Evolutionary conservation across 2,329 filamentous ascomycete species (phyloP).

Genomic region (Fusarium lateritium): DNA sequence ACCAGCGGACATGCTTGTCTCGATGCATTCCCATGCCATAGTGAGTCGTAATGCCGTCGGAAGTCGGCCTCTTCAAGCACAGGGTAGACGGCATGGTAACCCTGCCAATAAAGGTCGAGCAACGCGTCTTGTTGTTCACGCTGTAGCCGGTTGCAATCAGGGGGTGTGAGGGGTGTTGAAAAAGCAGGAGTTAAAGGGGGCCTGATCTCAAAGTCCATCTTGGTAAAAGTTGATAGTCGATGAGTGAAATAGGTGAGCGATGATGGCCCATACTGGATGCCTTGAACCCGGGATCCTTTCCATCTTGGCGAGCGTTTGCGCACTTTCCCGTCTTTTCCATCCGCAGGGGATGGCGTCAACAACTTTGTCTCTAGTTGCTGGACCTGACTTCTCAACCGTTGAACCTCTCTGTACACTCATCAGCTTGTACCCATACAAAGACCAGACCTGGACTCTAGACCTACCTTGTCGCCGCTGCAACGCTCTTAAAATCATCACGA

Average conservation of each 20-base stretch:
- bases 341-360: slow-evolving; percentile 2
- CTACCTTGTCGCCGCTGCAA: slow-evolving; percentile 46
- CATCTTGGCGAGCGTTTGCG: slow-evolving; percentile 10
- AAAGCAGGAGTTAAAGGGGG: not conserved
- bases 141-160: slow-evolving; percentile 47
- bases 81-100: slow-evolving; percentile 59
- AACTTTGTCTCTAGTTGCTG: slow-evolving; percentile 42
- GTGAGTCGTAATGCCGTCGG: slow-evolving; percentile 43
- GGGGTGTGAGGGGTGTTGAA: not conserved
- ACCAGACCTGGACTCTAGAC: not conserved
- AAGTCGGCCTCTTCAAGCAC: slow-evolving; percentile 51
- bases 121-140: slow-evolving; percentile 63
- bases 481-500: slow-evolving; percentile 47
- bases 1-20: slow-evolving; percentile 64
- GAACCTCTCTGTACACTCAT: slow-evolving; percentile 42
- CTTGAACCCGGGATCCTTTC: slow-evolving; percentile 21
- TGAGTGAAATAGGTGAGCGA: slow-evolving; percentile 44
- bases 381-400: slow-evolving; percentile 40
- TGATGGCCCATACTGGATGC: slow-evolving; percentile 42
- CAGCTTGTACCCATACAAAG: not conserved
- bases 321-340: not conserved
- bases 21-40: slow-evolving; percentile 34
- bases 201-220: slow-evolving; percentile 9
- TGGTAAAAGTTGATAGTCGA: slow-evolving; percentile 40
- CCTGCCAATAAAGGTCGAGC: slow-evolving; percentile 63